These are phyloP conservation scores for Talaromyces sp. DNA, from an alignment of 2,329 filamentous ascomycete genomes.

Conservation along the genomic window DNA sequence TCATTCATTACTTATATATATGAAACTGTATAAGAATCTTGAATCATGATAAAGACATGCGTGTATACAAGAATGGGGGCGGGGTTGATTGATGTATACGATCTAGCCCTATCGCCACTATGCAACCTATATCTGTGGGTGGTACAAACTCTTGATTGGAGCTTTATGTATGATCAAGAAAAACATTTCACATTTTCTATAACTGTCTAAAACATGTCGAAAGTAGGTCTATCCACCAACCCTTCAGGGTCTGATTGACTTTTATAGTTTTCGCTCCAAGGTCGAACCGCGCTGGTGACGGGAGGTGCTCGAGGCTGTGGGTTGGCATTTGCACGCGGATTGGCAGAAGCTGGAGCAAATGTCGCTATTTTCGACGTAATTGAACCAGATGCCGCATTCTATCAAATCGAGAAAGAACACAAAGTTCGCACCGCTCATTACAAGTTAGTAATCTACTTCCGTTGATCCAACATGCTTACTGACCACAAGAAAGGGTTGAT, in stretches of 20 bases:
- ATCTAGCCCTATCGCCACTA: background rate
- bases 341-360: conserved; percentile 47
- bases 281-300: conserved; percentile 47
- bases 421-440: conserved; percentile 45
- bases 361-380: conserved; percentile 49
- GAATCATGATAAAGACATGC: background rate
- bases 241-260: background rate
- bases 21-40: background rate
- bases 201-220: background rate
- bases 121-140: background rate
- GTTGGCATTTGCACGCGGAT: conserved; percentile 44
- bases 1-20: background rate
- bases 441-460: conserved; percentile 23
- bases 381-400: conserved; percentile 35
- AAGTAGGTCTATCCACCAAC: background rate
- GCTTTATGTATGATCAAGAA: background rate
- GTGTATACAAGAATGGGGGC: background rate
- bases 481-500: conserved; percentile 25
- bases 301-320: conserved; percentile 49
- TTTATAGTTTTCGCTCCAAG: conserved; percentile 49
- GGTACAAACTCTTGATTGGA: background rate
- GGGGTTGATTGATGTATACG: background rate
- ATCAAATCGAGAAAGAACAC: conserved; percentile 41
- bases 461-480: background rate
- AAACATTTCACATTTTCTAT: background rate